These are phyloP conservation scores for Vanrija pseudolonga DNA, from an alignment of 1,284 basidiomycete genomes.

Conservation along the genomic window DNA sequence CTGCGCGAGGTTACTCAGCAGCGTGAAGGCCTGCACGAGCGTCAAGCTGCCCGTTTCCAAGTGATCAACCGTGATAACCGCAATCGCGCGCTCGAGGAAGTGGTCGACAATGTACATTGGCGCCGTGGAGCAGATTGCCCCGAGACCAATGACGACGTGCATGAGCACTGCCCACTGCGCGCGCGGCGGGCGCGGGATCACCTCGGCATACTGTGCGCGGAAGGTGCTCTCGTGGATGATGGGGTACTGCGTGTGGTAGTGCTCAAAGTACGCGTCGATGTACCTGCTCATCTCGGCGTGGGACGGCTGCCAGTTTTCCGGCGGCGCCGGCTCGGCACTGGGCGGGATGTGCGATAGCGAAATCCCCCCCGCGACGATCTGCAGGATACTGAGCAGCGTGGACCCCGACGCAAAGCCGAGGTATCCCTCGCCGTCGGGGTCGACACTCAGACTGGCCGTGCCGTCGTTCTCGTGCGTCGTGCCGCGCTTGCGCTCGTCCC, in stretches of 20 bases:
- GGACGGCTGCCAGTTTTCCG: conserved; percentile 8
- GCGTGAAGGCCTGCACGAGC: conserved; percentile 26
- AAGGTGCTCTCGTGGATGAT: conserved; percentile 30
- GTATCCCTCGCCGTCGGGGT: conserved; percentile 23
- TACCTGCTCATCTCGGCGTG: conserved; percentile 3
- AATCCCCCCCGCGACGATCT: conserved; percentile 12
- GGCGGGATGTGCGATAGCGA: neutral
- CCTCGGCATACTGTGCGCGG: conserved; percentile 24
- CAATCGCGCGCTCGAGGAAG: conserved; percentile 21
- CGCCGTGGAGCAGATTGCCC: conserved; percentile 21
- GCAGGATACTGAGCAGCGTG: neutral
- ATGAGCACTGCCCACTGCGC: conserved; percentile 19
- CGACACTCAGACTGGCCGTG: conserved; percentile 21
- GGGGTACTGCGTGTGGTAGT: conserved; percentile 29
- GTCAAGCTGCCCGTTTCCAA: conserved; percentile 25
- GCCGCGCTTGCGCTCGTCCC: conserved; percentile 14
- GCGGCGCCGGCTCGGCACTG: conserved; percentile 1
- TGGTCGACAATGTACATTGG: conserved; percentile 21
- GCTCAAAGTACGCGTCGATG: conserved; percentile 24
- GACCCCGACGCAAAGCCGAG: conserved; percentile 11
- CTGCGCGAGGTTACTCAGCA: conserved; percentile 29
- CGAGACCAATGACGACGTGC: conserved; percentile 22
- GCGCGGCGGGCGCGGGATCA: conserved; percentile 18
- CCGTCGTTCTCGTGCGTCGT: conserved; percentile 16
- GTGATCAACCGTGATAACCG: conserved; percentile 13